phyloP scores from a whole-genome alignment of 169 alveolate species.

The Plasmodium berghei region DNA sequence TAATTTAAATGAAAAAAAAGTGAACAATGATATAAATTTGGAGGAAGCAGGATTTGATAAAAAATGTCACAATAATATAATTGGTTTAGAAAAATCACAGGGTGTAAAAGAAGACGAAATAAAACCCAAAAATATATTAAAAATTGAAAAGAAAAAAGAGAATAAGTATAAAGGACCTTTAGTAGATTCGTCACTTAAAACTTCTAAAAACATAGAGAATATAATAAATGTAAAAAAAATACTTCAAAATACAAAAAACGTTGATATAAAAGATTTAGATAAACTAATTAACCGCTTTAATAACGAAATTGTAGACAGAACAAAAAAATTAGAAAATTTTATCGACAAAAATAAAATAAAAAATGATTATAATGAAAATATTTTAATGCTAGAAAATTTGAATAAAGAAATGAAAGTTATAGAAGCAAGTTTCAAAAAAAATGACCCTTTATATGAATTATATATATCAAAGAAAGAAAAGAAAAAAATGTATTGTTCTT shows the following conservation, averaged over 20 bases:
- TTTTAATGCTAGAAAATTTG: constrained; percentile 45
- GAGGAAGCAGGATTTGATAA: not conserved
- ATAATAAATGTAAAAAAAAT: constrained; percentile 48
- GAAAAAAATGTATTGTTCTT: constrained; percentile 51
- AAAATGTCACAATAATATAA: not conserved
- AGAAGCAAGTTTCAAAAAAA: constrained; percentile 9
- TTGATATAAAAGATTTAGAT: constrained; percentile 62
- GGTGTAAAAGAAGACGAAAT: not conserved
- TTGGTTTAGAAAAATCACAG: constrained; percentile 3
- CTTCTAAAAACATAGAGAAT: constrained; percentile 9
- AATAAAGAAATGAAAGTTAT: constrained; percentile 44
- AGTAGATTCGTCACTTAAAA: constrained; percentile 8
- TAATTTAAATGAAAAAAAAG: not conserved
- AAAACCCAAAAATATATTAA: not conserved
- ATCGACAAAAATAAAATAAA: constrained; percentile 49
- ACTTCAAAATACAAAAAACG: constrained; percentile 48
- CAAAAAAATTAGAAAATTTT: constrained; percentile 56
- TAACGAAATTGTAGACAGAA: constrained; percentile 55
- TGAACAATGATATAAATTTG: not conserved
- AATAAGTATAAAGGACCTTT: constrained; percentile 7
- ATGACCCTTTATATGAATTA: constrained; percentile 20
- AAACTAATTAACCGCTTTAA: constrained; percentile 38
- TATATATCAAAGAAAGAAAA: constrained; percentile 61
- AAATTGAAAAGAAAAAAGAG: constrained; percentile 1
- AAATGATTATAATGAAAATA: constrained; percentile 67